Evolutionary conservation across 306 rosid species (phyloP).

Genomic region (Cicer bijugum): DNA sequence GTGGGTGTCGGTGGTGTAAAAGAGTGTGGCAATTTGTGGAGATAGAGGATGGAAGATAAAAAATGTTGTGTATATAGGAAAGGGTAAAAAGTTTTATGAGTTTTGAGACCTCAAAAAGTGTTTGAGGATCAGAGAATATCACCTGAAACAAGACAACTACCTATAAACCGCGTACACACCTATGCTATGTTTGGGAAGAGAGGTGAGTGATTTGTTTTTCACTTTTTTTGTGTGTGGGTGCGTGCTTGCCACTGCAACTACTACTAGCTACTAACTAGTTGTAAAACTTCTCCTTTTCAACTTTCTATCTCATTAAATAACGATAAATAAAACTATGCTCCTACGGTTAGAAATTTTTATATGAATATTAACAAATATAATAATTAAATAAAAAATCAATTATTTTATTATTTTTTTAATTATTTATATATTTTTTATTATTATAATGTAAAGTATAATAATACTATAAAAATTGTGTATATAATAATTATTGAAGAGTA

Average conservation of each 20-base stretch:
- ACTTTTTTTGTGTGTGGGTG: constrained; percentile 24
- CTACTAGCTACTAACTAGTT: not conserved
- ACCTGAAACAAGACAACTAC: constrained; percentile 35
- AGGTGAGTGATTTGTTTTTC: constrained; percentile 8
- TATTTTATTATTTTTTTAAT: no score
- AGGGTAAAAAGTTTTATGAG: constrained; percentile 4
- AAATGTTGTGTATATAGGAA: constrained; percentile 48
- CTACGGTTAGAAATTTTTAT: no score
- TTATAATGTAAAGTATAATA: no score
- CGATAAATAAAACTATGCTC: no score
- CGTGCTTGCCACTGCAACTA: constrained; percentile 31
- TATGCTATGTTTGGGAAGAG: not conserved
- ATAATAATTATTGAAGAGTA: no score
- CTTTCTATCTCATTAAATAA: no score
- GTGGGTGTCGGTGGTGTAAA: constrained; percentile 72
- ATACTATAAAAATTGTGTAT: no score
- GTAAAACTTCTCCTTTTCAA: no score
- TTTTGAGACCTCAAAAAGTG: constrained; percentile 41
- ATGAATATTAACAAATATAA: no score
- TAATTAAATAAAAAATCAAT: no score
- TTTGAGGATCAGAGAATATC: constrained; percentile 44
- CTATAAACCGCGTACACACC: constrained; percentile 39
- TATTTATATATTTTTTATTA: no score
- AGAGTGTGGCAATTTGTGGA: constrained; percentile 19
- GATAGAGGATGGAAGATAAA: constrained; percentile 6